Conservation (phyloP, 768 basidiomycete genomes). For the Phylloporus sp. region DNA sequence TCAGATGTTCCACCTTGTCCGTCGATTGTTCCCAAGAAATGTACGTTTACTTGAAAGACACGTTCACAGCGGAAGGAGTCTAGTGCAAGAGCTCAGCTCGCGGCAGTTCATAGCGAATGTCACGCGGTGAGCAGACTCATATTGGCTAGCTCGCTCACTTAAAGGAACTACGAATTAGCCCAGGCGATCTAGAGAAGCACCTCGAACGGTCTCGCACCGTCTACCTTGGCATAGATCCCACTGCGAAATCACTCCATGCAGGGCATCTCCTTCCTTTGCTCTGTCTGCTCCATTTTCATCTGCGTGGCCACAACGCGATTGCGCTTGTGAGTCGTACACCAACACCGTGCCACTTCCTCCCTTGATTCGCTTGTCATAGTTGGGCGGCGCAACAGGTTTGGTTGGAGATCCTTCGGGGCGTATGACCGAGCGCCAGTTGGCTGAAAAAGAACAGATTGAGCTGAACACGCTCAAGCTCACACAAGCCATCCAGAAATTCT, state of each 20-base stretch:
- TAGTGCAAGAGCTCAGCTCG: conserved; percentile 32
- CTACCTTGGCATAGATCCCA: conserved; percentile 92
- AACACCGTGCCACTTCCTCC: background rate
- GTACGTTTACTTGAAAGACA: conserved; percentile 1
- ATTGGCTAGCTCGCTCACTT: background rate
- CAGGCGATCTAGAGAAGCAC: conserved; percentile 38
- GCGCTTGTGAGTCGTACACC: conserved; percentile 63
- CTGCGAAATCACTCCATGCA: conserved; percentile 84
- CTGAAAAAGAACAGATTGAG: conserved; percentile 56
- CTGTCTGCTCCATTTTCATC: conserved; percentile 81
- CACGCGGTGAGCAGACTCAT: conserved; percentile 28
- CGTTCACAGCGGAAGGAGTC: conserved; percentile 17
- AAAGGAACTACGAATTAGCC: conserved; percentile 29
- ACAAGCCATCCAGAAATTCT: conserved; percentile 67
- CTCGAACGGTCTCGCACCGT: conserved; percentile 46
- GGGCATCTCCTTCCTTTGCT: conserved; percentile 91
- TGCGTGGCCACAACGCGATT: conserved; percentile 78
- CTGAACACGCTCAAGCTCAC: conserved; percentile 65
- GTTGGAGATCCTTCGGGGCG: conserved; percentile 97
- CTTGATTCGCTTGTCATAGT: conserved; percentile 43
- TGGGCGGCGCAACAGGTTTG: conserved; percentile 94
- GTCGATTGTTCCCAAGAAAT: conserved; percentile 6
- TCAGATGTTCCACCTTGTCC: conserved; percentile 22
- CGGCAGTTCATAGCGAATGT: conserved; percentile 36
- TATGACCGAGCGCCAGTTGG: conserved; percentile 69